Conservation (phyloP, 768 basidiomycete species). For the Piloderma croceum region DNA sequence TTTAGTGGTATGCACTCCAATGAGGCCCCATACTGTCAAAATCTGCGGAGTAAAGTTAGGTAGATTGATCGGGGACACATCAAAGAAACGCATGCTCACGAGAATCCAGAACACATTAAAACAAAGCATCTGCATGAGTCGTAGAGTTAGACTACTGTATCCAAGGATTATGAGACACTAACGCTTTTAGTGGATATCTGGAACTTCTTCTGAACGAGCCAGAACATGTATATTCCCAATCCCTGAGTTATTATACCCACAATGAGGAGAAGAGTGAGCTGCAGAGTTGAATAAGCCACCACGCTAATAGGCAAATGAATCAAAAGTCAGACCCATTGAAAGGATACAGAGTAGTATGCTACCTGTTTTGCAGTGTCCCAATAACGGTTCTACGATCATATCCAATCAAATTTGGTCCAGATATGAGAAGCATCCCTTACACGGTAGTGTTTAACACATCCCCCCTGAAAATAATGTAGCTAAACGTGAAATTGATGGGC, state of each 20-base stretch:
- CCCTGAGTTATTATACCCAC: conserved; percentile 62
- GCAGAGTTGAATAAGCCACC: conserved; percentile 66
- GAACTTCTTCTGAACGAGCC: conserved; percentile 63
- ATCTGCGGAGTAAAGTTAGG: conserved; percentile 32
- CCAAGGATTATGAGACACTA: conserved; percentile 9
- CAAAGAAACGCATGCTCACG: conserved; percentile 28
- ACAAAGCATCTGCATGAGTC: conserved; percentile 49
- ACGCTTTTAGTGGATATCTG: conserved; percentile 61
- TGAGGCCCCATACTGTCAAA: conserved; percentile 68
- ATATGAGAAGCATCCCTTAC: conserved; percentile 33
- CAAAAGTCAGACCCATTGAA: background rate
- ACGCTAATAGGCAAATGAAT: conserved; percentile 35
- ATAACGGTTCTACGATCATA: conserved; percentile 53
- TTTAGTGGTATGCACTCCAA: conserved; percentile 66
- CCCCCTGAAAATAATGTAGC: conserved; percentile 39
- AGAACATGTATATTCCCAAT: conserved; percentile 63
- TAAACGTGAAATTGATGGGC: conserved; percentile 1
- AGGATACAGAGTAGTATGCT: background rate
- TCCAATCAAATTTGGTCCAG: conserved; percentile 1
- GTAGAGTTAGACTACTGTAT: background rate
- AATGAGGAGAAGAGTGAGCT: conserved; percentile 60
- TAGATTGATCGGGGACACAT: background rate
- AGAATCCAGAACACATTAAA: conserved; percentile 74
- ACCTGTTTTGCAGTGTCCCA: conserved; percentile 68
- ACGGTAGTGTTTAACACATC: conserved; percentile 73